Percentiles rank a stretch among this genome's conserved stretches.
Conservation (phyloP, 306 rosid genomes). For the Cotoneaster glaucophyllus region DNA sequence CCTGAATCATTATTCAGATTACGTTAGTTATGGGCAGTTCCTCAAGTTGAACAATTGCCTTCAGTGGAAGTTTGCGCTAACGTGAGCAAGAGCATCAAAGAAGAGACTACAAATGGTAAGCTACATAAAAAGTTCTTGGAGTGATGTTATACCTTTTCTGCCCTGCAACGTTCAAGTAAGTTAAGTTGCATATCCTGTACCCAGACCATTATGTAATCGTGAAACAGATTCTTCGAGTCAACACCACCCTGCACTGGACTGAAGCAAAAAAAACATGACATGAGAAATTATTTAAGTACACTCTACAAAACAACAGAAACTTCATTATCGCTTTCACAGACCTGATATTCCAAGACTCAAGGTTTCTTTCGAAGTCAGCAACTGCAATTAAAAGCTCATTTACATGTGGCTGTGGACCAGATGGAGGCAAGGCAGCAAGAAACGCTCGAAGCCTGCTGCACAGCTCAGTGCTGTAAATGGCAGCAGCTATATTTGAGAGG, state of each 20-base stretch:
- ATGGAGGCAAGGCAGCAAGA: conserved; percentile 89
- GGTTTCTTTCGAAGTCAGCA: conserved; percentile 90
- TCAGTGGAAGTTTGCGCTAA: not conserved
- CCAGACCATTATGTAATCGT: conserved; percentile 87
- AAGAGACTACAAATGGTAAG: not conserved
- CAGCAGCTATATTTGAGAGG: conserved; percentile 81
- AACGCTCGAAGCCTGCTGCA: conserved; percentile 72
- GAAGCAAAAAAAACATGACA: conserved; percentile 14
- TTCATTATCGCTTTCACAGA: conserved; percentile 22
- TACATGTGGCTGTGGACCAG: conserved; percentile 72
- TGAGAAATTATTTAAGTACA: conserved; percentile 18
- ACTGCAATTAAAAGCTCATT: conserved; percentile 76
- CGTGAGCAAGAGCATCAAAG: not conserved
- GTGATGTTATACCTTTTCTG: conserved; percentile 66
- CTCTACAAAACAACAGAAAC: not conserved
- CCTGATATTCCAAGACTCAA: conserved; percentile 87
- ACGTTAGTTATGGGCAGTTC: conserved; percentile 8
- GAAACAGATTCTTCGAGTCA: conserved; percentile 75
- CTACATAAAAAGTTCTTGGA: conserved; percentile 7
- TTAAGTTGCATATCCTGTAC: conserved; percentile 84
- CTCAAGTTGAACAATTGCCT: not conserved
- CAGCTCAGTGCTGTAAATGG: conserved; percentile 79
- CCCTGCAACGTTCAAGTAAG: conserved; percentile 81
- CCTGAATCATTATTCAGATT: conserved; percentile 44
- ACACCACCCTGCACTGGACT: conserved; percentile 81